Evolutionary conservation across 2,329 filamentous ascomycete genomes (phyloP), one percentile per base, ranked within the genome.

Genomic region (Akanthomyces dipterigenus): DNA sequence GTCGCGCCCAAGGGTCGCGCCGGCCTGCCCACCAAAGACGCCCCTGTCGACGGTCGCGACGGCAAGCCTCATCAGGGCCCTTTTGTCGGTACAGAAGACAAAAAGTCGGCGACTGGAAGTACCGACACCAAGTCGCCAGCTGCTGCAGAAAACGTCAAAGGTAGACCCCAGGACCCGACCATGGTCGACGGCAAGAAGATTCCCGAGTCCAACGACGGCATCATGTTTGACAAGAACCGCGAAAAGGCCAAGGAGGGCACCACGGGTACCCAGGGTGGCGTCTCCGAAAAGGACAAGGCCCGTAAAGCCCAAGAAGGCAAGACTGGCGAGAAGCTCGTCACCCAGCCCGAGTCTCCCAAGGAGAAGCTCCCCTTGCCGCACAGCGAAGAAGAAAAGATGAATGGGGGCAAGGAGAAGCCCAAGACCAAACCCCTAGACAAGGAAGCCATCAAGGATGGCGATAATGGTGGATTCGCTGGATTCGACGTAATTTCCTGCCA

Each of bases 21-120:
- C 56, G 70, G 71, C 34, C 62, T 77, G 11, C 78, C 79, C 36
- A 81, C 78, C 62, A 92, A 92, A 72, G 88, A 95, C 77, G 91
- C 90, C 61, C 93, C 93, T 0, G 88, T 97, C 22, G 95, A 98
- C 72, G 93, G 93, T 50, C 88, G 89, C 68, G 95, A 98, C 76
- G 95, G 95, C 53, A 95, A 93, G 77, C 95, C 95, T 51, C 93
- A 97, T 71, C 85, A 88, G 22, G 95, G 95, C 1, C 95, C 95
- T 6, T 88, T 85, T 70, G 86, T 93, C 62, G 85, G 87, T 64
- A 82, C 80, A 18, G 74, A 76, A 49, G 74, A 74, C 42, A 57
- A n/a, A n/a, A n/a, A 48, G 54, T 73, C 76, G 55, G 65, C 69
- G 22, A 50, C 53, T 8, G 65, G 65, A 28, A 65, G 70, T 24